phyloP scores from a whole-genome alignment of 768 basidiomycete species.

The Glaciozyma martinii region DNA sequence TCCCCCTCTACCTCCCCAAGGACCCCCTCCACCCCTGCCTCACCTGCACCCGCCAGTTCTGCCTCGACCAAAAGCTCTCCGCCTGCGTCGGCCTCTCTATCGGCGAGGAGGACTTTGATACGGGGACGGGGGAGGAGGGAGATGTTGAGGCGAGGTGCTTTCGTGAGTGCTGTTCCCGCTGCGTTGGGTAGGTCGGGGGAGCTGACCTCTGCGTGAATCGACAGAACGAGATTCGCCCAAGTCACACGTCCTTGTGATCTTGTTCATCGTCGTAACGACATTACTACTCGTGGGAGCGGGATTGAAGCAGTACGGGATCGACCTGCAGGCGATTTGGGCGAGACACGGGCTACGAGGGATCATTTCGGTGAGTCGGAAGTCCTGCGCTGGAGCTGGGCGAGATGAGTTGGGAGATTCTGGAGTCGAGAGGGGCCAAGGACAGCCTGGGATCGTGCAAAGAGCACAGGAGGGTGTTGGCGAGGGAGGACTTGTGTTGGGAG shows the following conservation, averaged over 20 bases:
- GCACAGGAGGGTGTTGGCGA: too few relatives aligned
- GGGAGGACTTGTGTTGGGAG: too few relatives aligned
- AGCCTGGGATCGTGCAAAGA: too few relatives aligned
- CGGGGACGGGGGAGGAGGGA: constrained; percentile 42
- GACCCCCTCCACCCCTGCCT: constrained; percentile 40
- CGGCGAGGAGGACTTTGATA: constrained; percentile 41
- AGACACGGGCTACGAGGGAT: not conserved
- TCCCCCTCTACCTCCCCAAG: constrained; percentile 40
- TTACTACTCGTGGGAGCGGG: constrained; percentile 28
- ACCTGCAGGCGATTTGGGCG: constrained; percentile 8
- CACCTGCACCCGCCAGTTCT: constrained; percentile 43
- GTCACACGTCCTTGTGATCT: constrained; percentile 32
- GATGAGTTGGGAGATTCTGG: too few relatives aligned
- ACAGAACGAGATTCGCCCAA: constrained; percentile 36
- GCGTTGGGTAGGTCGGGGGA: not conserved
- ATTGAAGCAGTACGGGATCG: constrained; percentile 29
- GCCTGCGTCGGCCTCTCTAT: constrained; percentile 39
- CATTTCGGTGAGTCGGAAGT: not conserved
- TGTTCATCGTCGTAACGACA: constrained; percentile 32
- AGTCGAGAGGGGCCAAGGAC: too few relatives aligned
- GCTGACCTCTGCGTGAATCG: not conserved
- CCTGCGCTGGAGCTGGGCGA: too few relatives aligned
- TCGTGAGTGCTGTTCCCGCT: constrained; percentile 36
- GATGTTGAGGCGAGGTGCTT: constrained; percentile 45
- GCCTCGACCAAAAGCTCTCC: constrained; percentile 43